phyloP scores from a whole-genome alignment of 2,329 filamentous ascomycete genomes.

The Cytospora chrysosperma region DNA sequence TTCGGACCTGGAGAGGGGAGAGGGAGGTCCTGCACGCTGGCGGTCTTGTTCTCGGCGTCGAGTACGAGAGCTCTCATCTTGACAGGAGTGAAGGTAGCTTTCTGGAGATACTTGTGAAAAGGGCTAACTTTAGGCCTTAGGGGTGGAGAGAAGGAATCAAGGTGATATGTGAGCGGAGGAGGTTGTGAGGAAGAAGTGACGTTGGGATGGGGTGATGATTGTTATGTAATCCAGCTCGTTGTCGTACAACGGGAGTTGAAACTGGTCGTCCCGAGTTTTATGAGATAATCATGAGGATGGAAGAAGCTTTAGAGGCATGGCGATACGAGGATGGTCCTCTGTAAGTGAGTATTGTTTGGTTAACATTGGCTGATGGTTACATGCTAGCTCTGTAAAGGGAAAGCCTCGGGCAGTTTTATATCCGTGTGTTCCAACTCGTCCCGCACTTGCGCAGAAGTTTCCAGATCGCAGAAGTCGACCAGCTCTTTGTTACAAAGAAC shows the following conservation, averaged over 20 bases:
- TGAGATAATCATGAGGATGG: neutral
- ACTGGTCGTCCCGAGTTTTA: neutral
- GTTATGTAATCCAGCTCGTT: neutral
- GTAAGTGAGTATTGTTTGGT: neutral
- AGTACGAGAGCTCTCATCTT: conserved; percentile 24
- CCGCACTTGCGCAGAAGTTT: neutral
- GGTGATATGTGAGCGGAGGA: too few species aligned
- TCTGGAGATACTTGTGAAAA: neutral
- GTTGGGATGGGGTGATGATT: neutral
- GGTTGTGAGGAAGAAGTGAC: neutral
- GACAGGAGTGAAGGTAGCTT: neutral
- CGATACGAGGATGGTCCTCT: too few species aligned
- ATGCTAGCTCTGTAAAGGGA: neutral
- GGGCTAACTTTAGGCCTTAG: too few species aligned
- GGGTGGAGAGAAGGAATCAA: too few species aligned
- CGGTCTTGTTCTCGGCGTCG: conserved; percentile 22
- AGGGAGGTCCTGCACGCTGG: conserved; percentile 9
- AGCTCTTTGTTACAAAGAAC: neutral
- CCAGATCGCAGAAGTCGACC: neutral
- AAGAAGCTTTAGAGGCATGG: neutral
- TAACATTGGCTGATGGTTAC: neutral
- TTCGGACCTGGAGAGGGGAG: conserved; percentile 32
- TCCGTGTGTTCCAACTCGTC: neutral
- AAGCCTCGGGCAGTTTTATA: neutral
- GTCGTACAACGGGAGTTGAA: neutral